Evolutionary conservation across 495 filamentous ascomycete genomes (phyloP).

Genomic region (Daldinia childiae): DNA sequence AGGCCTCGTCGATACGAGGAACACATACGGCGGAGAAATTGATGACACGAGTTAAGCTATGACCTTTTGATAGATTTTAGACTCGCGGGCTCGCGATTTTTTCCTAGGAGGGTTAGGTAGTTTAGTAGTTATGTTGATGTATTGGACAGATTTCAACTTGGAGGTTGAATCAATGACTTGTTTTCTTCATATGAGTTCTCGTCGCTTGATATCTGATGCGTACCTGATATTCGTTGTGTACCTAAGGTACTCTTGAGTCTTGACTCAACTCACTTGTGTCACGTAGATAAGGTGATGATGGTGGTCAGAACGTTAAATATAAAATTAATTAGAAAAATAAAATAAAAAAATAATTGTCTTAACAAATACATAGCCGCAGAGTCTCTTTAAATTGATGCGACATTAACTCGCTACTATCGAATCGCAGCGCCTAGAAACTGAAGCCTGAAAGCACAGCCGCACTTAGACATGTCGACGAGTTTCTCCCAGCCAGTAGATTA

Average conservation of each 20-base stretch:
- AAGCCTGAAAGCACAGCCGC: slow-evolving; percentile 36
- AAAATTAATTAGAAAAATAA: background rate
- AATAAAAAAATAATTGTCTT: background rate
- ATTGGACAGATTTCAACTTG: slow-evolving; percentile 13
- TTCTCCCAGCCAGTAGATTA: slow-evolving; percentile 31
- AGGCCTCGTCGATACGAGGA: slow-evolving; percentile 2
- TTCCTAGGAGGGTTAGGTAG: slow-evolving; percentile 9
- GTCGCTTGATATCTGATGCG: background rate
- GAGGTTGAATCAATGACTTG: slow-evolving; percentile 15
- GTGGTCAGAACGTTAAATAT: background rate
- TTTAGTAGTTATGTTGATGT: slow-evolving; percentile 33
- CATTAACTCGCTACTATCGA: slow-evolving; percentile 13
- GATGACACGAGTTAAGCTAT: slow-evolving; percentile 1
- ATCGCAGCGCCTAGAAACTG: slow-evolving; percentile 10
- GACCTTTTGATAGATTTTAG: slow-evolving; percentile 23
- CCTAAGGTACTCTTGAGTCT: too few species aligned
- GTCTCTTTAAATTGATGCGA: slow-evolving; percentile 2
- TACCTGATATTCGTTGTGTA: background rate
- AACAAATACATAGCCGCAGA: background rate
- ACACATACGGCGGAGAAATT: slow-evolving; percentile 4
- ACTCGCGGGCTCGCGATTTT: slow-evolving; percentile 8
- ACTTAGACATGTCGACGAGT: slow-evolving; percentile 4
- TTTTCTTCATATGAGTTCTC: background rate
- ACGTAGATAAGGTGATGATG: background rate
- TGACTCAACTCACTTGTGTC: background rate